Base-by-base conservation (phyloP, 371 early-diverging fungal species). In the Mortierella sp. region DNA sequence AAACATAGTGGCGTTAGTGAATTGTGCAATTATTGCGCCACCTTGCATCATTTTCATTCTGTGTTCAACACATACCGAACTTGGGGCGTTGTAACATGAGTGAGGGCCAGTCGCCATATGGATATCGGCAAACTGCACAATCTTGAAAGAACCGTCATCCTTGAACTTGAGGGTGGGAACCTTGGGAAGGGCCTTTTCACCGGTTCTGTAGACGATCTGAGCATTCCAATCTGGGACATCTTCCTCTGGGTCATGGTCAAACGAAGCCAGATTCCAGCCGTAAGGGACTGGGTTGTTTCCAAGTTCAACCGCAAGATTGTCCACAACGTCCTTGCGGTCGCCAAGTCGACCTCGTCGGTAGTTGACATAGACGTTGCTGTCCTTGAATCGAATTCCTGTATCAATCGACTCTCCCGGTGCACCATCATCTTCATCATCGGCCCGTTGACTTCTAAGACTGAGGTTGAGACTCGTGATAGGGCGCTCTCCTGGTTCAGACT, bases 31-130 rank as follows among this genome's bases (percentile, higher is more conserved):
- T 24, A 68, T 24, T 68, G 68, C 6, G 10, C 8, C 68, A 38
- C 38, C 21, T 68, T 38, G 68, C 21, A 35, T 24, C 18, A 32
- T 38, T 24, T 68, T 32, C 2, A 6, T 24, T 24, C 35, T 5
- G 21, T 16, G 51, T 51, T 51, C 4, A 41, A 24, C 68, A 60
- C 80, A 74, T 90, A 90, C 91, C 24, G 87, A 77, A 27, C 73
- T 75, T 12, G 89, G 88, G 1, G 83, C 81, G 76, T 90, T 88
- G 14, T 85, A 80, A 51, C 92, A 92, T 24, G 75, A 76, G 24
- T 91, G 90, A 16, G 87, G 78, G 10, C 91, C 89, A 27, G 91
- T 92, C 18, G 92, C 90, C 80, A 91, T 90, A 70, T 92, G 92
- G 27, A 92, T 85, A 76, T 92, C 92, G 6, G 91, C 91, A 60